Evolutionary conservation across 345 rosid species (phyloP), one percentile per base, ranked within the genome.

Genomic region (Xanthoceras sorbifolium): DNA sequence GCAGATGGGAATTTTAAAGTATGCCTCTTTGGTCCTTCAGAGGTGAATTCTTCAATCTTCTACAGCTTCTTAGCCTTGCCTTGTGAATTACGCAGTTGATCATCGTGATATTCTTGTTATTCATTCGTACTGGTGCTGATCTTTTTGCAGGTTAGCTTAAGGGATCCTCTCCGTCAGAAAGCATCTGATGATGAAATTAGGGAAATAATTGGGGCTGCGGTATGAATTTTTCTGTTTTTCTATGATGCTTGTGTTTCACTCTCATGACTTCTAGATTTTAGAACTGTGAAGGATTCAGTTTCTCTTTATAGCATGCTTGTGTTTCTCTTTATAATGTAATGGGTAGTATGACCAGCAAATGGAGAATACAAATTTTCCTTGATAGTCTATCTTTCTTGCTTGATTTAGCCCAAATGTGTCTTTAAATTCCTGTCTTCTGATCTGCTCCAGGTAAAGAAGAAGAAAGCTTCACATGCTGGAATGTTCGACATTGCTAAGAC

Each of bases 1-100:
- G 98, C 99, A 9, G 97, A 96, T 87, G 99, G 99, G 64, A 96
- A 93, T 89, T 91, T 93, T 80, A 93, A 96, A 93, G 97, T 96
- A n/a, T 96, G 99, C 87, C 90, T 96, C 82, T 96, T 96, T 59
- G 98, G 98, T 78, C 97, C 99, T 73, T 86, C 98, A 52, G 99
- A 93, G 97, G 97, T 90, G 79, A 82, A 48, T 72, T 72, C 36
- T 52, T 1, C 67, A 34, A 67, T 61, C 15, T 69, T 48, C 60
- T 10, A 62, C 9, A 34, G 68, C 23, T 82, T 32, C 26, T 46
- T 69, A 31, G 9, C 67, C 73, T 59, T 70, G 28, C 18, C 63
- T 50, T 48, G 2, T 50, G 48, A 31, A 52, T 31, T 64, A 73
- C 7, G 2, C 25, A 1, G 12, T 71, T 54, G 31, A 38, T 11